A percentile compares a stretch with the other conserved stretches of the same genome.
These are phyloP conservation scores for Narthecium ossifragum DNA, from an alignment of 106 monocot genomes.

Conservation along the genomic window DNA sequence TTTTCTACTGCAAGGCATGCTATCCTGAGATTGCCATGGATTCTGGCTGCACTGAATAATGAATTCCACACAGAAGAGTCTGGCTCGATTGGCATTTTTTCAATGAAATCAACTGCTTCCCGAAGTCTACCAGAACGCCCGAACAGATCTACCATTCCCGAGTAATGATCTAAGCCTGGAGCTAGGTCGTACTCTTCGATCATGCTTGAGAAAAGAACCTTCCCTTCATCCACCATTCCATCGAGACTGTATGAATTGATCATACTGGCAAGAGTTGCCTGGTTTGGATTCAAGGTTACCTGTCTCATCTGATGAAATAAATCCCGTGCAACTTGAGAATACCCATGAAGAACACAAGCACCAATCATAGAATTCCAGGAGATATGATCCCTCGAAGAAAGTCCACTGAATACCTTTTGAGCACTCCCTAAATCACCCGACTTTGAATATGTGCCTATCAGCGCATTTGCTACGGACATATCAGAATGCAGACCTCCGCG, in stretches of 20 bases:
- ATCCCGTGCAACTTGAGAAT: constrained; percentile 28
- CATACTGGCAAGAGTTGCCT: constrained; percentile 34
- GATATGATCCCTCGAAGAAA: constrained; percentile 38
- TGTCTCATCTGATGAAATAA: constrained; percentile 52
- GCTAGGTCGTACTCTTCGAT: constrained; percentile 24
- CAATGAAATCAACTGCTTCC: constrained; percentile 60
- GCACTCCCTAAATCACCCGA: constrained; percentile 56
- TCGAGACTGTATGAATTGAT: constrained; percentile 46
- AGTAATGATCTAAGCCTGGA: constrained; percentile 46
- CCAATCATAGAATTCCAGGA: constrained; percentile 81
- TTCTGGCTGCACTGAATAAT: constrained; percentile 46
- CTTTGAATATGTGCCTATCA: constrained; percentile 61
- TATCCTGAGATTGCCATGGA: constrained; percentile 43
- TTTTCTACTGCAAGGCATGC: constrained; percentile 42
- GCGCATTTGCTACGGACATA: constrained; percentile 49
- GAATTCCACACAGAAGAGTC: constrained; percentile 57
- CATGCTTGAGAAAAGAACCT: constrained; percentile 46
- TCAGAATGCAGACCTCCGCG: constrained; percentile 31
- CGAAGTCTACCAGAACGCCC: constrained; percentile 54
- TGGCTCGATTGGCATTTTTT: constrained; percentile 54
- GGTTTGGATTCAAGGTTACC: constrained; percentile 42
- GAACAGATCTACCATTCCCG: constrained; percentile 62
- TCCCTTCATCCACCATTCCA: constrained; percentile 62
- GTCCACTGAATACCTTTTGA: constrained; percentile 33
- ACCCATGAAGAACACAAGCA: constrained; percentile 54